A percentile compares a stretch with the other conserved stretches of the same genome.
Evolutionary conservation across 257 asterid genomes (phyloP).

Genomic region (Jacaranda copaia): DNA sequence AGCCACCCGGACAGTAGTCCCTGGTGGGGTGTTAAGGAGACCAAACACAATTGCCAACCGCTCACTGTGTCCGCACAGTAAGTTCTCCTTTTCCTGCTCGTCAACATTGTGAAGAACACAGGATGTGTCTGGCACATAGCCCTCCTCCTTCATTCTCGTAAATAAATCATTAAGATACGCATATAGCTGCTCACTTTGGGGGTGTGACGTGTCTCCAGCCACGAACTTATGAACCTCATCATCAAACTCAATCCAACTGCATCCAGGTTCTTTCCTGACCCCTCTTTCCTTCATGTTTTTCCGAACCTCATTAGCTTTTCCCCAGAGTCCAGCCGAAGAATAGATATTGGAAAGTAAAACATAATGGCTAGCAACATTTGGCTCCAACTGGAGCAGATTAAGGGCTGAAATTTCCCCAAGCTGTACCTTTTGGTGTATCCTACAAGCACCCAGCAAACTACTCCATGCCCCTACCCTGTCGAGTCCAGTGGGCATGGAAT

Average conservation of each 20-base stretch:
- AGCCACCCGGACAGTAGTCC: conserved; percentile 70
- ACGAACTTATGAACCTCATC: conserved; percentile 76
- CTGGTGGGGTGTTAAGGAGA: conserved; percentile 71
- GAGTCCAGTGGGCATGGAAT: conserved; percentile 54
- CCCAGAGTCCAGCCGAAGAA: conserved; percentile 81
- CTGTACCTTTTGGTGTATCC: conserved; percentile 69
- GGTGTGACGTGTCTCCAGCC: conserved; percentile 78
- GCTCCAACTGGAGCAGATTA: conserved; percentile 69
- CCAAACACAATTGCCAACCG: conserved; percentile 88
- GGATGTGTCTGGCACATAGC: conserved; percentile 83
- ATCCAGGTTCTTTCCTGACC: conserved; percentile 82
- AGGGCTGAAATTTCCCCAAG: conserved; percentile 78
- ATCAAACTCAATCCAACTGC: conserved; percentile 82
- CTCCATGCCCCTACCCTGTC: conserved; percentile 83
- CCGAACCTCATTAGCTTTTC: conserved; percentile 66
- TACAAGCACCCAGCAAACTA: conserved; percentile 83
- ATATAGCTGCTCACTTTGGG: conserved; percentile 67
- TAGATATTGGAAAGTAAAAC: conserved; percentile 81
- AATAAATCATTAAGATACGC: conserved; percentile 53
- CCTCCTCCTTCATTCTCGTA: conserved; percentile 69
- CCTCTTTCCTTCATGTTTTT: conserved; percentile 70
- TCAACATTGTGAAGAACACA: conserved; percentile 87
- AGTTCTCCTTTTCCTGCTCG: conserved; percentile 76
- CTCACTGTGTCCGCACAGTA: conserved; percentile 89
- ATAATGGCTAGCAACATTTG: conserved; percentile 83